A percentile compares a stretch with the other conserved stretches of the same genome.
phyloP scores from a whole-genome alignment of 148 eudicot genomes.

The Talinum fruticosum region DNA sequence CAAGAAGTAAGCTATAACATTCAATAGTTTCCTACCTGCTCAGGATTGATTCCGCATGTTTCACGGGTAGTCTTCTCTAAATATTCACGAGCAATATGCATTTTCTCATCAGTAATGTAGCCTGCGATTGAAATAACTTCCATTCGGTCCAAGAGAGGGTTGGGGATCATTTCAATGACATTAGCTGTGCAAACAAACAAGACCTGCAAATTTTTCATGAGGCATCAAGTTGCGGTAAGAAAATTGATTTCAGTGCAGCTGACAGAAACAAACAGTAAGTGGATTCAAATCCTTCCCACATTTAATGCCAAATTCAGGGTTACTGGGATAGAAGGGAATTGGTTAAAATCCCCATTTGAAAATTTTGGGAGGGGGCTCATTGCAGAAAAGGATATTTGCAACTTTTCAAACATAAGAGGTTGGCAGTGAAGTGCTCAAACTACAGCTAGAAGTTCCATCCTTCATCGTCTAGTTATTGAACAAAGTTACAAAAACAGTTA shows the following conservation, averaged over 20 bases:
- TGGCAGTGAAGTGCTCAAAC: no score
- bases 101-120: conserved; percentile 96
- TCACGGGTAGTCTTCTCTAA: conserved; percentile 91
- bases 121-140: conserved; percentile 95
- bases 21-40: conserved; percentile 47
- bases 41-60: conserved; percentile 86
- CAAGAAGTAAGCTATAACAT: not conserved
- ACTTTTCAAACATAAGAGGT: no score
- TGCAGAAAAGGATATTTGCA: not conserved
- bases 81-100: conserved; percentile 96
- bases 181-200: conserved; percentile 98
- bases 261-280: not conserved
- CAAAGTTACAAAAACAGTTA: no score
- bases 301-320: not conserved
- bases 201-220: conserved; percentile 57
- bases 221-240: not conserved
- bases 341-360: not conserved
- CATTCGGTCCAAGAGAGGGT: conserved; percentile 96
- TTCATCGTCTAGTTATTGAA: no score
- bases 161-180: conserved; percentile 83
- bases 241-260: not conserved
- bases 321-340: not conserved
- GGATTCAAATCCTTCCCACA: not conserved
- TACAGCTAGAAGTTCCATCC: no score
- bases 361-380: not conserved